Evolutionary conservation across 2,329 filamentous ascomycete species (phyloP), one percentile per base, ranked within the genome.

Genomic region (Xylaria arbuscula): DNA sequence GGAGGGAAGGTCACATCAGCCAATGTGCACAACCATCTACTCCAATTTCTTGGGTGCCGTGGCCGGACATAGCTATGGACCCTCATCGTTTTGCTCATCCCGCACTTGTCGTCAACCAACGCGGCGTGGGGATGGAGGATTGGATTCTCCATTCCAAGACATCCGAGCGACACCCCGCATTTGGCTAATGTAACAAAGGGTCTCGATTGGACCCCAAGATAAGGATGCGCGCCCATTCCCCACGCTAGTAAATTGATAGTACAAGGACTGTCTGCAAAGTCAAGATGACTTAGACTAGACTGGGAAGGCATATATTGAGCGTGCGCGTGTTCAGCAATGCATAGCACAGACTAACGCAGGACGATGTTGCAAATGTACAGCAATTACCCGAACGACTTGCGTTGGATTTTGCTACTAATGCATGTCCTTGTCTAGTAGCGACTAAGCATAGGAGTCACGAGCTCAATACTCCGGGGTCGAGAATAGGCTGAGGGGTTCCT

Each of bases 391-490:
- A 17, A 47, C 15, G 7, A 42, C 13, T 9, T 65, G 56, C n/a
- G n/a, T 47, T 59, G 10, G 45, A 47, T 15, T 40, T 36, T n/a
- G 36, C 54, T 19, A 17, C 48, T 15, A 51, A 64, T 51, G n/a
- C 24, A 47, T 42, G 50, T 36, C 22, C 6, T 59, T 40, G 50
- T 54, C 70, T 62, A 63, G 75, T 71, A 88, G 73, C 85, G 83
- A 61, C 85, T 82, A 72, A 87, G 76, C 78, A 88, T 84, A 40
- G 88, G 88, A 59, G 88, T 89, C 53, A 90, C 87, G 24, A 90
- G 82, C 79, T 90, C 88, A 73, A 89, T 88, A 79, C 87, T 89
- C 79, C 86, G 88, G 40, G 87, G 87, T 55, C 88, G 82, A 72
- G 86, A 83, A 78, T 88, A 88, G 47, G 82, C 80, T 45, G 84